Evolutionary conservation across 176 grass and related monocot species (phyloP).

Genomic region (Carex littledalei): DNA sequence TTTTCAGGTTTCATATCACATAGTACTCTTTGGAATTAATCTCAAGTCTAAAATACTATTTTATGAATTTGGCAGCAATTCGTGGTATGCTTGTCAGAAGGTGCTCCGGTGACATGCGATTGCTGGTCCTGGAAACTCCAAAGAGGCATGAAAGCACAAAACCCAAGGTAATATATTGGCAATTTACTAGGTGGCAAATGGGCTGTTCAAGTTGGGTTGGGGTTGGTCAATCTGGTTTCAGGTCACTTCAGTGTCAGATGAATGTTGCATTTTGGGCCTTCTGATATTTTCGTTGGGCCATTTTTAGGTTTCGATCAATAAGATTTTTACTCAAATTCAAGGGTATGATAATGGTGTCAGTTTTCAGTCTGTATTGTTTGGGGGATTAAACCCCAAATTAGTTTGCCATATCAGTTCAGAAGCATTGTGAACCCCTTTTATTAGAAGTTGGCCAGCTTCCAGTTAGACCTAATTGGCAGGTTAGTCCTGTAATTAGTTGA

Average conservation of each 20-base stretch:
- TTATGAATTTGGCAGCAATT: constrained; percentile 46
- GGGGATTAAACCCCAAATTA: background rate
- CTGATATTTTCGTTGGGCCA: background rate
- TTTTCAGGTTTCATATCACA: constrained; percentile 6
- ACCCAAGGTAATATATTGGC: constrained; percentile 15
- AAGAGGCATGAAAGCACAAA: constrained; percentile 10
- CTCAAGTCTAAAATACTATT: constrained; percentile 6
- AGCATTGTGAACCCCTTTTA: background rate
- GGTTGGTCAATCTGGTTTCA: background rate
- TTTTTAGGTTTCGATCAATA: background rate
- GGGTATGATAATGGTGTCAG: background rate
- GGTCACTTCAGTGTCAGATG: background rate
- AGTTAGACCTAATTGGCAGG: background rate
- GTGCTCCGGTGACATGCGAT: constrained; percentile 55
- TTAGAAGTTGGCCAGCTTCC: background rate
- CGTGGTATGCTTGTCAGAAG: constrained; percentile 78
- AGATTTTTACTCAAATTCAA: background rate
- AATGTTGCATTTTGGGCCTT: background rate
- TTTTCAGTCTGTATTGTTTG: background rate
- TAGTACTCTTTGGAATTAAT: constrained; percentile 7
- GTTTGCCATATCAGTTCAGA: background rate
- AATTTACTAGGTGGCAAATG: background rate
- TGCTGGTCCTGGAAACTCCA: constrained; percentile 21
- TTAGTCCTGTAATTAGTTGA: background rate
- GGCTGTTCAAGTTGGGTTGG: background rate